Evolutionary conservation across 768 basidiomycete species (phyloP), one percentile per base, ranked within the genome.

Genomic region (Cystobasidium tubakii): DNA sequence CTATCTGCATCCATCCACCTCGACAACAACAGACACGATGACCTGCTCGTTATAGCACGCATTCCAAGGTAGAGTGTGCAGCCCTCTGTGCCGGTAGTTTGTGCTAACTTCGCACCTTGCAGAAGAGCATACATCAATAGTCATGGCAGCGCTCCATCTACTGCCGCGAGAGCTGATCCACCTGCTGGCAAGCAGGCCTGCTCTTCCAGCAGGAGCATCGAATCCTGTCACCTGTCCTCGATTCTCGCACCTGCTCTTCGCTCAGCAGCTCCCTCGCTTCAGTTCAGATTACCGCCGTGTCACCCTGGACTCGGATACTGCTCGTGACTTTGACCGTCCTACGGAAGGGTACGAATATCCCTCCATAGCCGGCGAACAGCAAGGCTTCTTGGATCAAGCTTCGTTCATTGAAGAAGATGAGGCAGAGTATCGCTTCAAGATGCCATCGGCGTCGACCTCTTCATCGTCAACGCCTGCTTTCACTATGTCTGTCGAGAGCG

Each of bases 271-370:
- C 7, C 50, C 50, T 3, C 66, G 66, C 31, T 53, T 46, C 44
- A 43, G 29, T 19, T 67, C 66, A 67, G 63, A 65, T 23, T 65
- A 65, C 39, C 63, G 63, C 36, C 31, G 63, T 6, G 25, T 50
- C 36, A 12, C 27, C 25, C 34, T 71, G 31, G 69, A 71, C 42
- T 23, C 29, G 9, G 69, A 53, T 9, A 27, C 44, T n/a, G 69
- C 69, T 57, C 50, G 69, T n/a, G 69, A 71, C 29, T 71, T 71
- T 39, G 69, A 71, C 54, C 7, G 69, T 13, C 69, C 69, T 7
- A 34, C 9, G 7, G 33, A 53, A 57, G 69, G 69, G 6, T 71
- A 57, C 29, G 55, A 34, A 34, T 71, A 42, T 54, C 66, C 66
- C 4, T 60, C 57, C 33, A 60, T 60, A 60, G 57, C 33, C 17